Percentiles rank a stretch among this genome's conserved stretches.
phyloP scores from a whole-genome alignment of 108 stramenopile species.

The Epithemia pelagica region DNA sequence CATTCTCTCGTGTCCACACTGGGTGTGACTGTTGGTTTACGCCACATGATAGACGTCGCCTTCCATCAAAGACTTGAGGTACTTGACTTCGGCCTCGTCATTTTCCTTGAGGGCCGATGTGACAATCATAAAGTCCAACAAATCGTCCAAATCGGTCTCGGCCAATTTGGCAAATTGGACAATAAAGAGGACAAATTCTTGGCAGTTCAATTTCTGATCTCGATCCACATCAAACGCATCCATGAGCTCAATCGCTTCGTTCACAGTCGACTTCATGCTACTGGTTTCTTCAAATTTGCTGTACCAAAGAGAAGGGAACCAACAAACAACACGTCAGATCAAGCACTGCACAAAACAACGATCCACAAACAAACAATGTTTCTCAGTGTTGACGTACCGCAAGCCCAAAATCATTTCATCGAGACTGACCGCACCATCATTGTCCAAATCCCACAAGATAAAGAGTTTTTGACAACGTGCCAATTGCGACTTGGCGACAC shows the following conservation, averaged over 20 bases:
- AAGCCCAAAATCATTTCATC: constrained; percentile 5
- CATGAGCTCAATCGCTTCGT: constrained; percentile 6
- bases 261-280: background rate
- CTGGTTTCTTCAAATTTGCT: constrained; percentile 9
- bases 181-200: constrained; percentile 11
- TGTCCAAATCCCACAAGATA: constrained; percentile 11
- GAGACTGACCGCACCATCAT: background rate
- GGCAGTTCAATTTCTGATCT: constrained; percentile 4
- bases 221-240: constrained; percentile 7
- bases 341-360: no score
- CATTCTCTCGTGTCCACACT: no score
- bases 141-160: constrained; percentile 1
- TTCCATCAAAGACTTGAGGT: constrained; percentile 5
- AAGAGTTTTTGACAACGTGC: constrained; percentile 1
- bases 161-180: constrained; percentile 5
- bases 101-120: constrained; percentile 13
- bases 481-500: background rate
- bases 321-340: no score
- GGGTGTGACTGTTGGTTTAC: background rate
- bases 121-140: constrained; percentile 21
- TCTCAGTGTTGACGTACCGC: constrained; percentile 5
- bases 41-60: constrained; percentile 8
- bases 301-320: background rate
- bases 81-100: constrained; percentile 10
- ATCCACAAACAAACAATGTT: no score